phyloP scores from a whole-genome alignment of 2,329 filamentous ascomycete genomes.

The Domatiomyces catenatus region DNA sequence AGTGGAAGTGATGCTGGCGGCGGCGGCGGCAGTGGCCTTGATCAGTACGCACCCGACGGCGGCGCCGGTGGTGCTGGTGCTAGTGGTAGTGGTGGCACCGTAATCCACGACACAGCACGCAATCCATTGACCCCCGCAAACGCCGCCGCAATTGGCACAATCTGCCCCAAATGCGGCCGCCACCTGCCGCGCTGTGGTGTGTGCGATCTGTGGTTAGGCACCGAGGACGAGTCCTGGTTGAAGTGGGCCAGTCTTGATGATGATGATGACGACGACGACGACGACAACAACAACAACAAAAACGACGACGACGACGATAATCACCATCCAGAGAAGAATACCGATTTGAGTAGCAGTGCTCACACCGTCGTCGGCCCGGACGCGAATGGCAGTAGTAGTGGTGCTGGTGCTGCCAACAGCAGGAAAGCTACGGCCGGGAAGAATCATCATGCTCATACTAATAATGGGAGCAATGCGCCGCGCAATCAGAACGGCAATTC shows the following conservation, averaged over 20 bases:
- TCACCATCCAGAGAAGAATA: neutral
- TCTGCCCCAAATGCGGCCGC: slow-evolving; percentile 46
- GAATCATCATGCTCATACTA: slow-evolving; percentile 9
- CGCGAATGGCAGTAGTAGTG: neutral
- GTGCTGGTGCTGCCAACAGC: slow-evolving; percentile 20
- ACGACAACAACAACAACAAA: slow-evolving; percentile 10
- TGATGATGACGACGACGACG: slow-evolving; percentile 3
- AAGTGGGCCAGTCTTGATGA: slow-evolving; percentile 11
- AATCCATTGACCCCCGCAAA: slow-evolving; percentile 15
- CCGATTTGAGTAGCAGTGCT: slow-evolving; percentile 9
- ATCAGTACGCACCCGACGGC: slow-evolving; percentile 15
- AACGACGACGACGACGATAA: slow-evolving; percentile 9
- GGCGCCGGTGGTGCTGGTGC: slow-evolving; percentile 7
- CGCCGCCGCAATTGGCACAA: slow-evolving; percentile 28
- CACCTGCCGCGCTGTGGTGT: slow-evolving; percentile 49
- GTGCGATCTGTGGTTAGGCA: slow-evolving; percentile 47
- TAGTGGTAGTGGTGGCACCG: neutral
- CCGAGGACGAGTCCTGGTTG: slow-evolving; percentile 36
- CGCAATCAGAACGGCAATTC: slow-evolving; percentile 16
- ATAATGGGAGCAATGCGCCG: slow-evolving; percentile 4
- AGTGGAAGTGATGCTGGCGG: neutral
- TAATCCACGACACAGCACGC: slow-evolving; percentile 17
- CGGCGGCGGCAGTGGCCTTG: neutral
- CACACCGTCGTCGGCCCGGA: slow-evolving; percentile 12
- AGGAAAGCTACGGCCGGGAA: slow-evolving; percentile 18